A percentile compares a stretch with the other conserved stretches of the same genome.
These are phyloP conservation scores for Cystobasidium ongulense DNA, from an alignment of 768 basidiomycete genomes.

Conservation along the genomic window DNA sequence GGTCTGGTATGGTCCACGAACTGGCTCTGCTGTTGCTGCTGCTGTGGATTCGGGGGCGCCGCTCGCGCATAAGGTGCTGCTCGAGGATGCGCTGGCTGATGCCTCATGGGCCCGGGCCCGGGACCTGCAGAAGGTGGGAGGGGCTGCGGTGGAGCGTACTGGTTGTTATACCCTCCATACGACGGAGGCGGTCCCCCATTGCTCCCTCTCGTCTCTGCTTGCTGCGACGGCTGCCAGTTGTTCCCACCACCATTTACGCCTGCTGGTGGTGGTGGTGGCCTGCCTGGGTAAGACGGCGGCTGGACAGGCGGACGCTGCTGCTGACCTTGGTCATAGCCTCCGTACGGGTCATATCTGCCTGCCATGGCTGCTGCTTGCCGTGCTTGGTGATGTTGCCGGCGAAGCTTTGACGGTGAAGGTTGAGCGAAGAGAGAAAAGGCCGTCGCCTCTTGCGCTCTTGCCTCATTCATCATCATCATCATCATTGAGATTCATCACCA, in stretches of 20 bases:
- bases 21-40: constrained; percentile 5
- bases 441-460: background rate
- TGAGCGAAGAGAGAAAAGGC: background rate
- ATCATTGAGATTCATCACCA: background rate
- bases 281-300: background rate
- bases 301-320: background rate
- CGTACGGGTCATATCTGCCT: constrained; percentile 11
- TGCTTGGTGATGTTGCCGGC: background rate
- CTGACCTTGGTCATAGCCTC: constrained; percentile 26
- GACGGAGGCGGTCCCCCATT: background rate
- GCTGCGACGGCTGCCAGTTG: background rate
- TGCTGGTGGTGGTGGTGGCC: background rate
- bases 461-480: background rate
- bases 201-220: background rate
- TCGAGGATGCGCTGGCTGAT: background rate
- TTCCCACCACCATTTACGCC: background rate
- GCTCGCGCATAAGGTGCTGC: background rate
- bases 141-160: background rate
- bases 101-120: constrained; percentile 13
- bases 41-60: background rate
- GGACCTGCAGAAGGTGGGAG: background rate
- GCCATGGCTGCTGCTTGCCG: background rate
- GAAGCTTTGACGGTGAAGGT: background rate
- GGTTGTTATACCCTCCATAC: background rate
- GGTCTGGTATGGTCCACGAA: background rate